Evolutionary conservation across 805 yeast genomes (phyloP).

Genomic region (Candida fluviatilis): DNA sequence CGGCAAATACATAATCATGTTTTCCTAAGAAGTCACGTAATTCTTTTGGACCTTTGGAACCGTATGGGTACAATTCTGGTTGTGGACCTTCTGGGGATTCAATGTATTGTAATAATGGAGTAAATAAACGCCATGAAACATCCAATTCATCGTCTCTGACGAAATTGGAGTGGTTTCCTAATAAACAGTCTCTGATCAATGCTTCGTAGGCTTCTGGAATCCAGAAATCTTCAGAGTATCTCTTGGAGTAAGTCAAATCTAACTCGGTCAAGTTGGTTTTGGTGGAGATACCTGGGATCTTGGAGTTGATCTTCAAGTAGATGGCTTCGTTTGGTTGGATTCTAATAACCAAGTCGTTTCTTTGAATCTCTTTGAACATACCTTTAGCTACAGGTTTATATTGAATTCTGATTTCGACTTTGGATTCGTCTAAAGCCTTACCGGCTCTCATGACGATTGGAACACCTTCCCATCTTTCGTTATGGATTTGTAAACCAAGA

Average conservation of each 20-base stretch:
- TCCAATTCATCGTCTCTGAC: conserved; percentile 98
- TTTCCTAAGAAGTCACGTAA: conserved; percentile 57
- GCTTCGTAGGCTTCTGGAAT: conserved; percentile 99
- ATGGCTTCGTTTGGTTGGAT: conserved; percentile 94
- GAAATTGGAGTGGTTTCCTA: conserved; percentile 94
- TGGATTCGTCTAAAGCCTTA: conserved; percentile 91
- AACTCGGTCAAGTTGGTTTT: conserved; percentile 82
- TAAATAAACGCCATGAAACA: conserved; percentile 87
- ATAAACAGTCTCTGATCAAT: conserved; percentile 81
- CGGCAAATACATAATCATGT: conserved; percentile 71
- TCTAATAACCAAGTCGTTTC: conserved; percentile 91
- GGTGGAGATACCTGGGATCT: conserved; percentile 87
- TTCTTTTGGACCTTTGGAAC: conserved; percentile 81
- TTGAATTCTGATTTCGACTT: conserved; percentile 93
- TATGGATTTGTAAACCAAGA: conserved; percentile 67
- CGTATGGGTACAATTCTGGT: conserved; percentile 76
- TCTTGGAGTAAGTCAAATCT: conserved; percentile 76
- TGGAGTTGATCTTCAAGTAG: conserved; percentile 87
- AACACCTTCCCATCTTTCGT: conserved; percentile 98
- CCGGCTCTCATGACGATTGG: conserved; percentile 96
- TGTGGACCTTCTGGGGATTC: conserved; percentile 68
- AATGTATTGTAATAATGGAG: conserved; percentile 79
- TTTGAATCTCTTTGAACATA: conserved; percentile 72
- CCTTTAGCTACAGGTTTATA: conserved; percentile 83
- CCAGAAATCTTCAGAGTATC: conserved; percentile 80